These are phyloP conservation scores for Termitomyces sp. DNA, from an alignment of 768 basidiomycete species.

Conservation along the genomic window DNA sequence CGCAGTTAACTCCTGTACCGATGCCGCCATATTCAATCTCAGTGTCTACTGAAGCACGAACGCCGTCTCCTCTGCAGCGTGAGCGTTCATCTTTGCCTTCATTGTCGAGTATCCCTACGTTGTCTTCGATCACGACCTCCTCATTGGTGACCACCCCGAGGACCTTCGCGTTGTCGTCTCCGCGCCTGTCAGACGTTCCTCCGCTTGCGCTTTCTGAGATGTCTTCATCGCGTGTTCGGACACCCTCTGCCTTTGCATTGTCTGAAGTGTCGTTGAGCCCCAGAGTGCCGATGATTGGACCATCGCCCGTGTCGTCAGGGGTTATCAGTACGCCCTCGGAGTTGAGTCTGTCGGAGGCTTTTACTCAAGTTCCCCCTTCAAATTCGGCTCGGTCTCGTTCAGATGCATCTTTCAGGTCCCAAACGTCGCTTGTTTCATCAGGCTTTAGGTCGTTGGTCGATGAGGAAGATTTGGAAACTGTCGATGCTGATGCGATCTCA, in stretches of 20 bases:
- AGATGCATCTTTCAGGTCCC: slow-evolving; percentile 30
- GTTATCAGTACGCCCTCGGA: slow-evolving; percentile 1
- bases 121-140: slow-evolving; percentile 4
- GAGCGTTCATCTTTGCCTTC: neutral
- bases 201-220: slow-evolving; percentile 3
- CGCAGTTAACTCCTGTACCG: slow-evolving; percentile 34
- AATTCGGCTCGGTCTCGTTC: slow-evolving; percentile 19
- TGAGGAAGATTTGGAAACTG: slow-evolving; percentile 15
- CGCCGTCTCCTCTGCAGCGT: slow-evolving; percentile 27
- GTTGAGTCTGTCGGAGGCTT: neutral
- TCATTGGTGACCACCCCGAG: slow-evolving; percentile 9
- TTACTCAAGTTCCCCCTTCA: neutral
- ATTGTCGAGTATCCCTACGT: slow-evolving; percentile 1
- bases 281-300: neutral
- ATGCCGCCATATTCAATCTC: slow-evolving; percentile 27
- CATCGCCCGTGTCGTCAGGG: neutral
- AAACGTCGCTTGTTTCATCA: slow-evolving; percentile 38
- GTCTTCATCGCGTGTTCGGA: slow-evolving; percentile 8
- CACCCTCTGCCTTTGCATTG: slow-evolving; percentile 14
- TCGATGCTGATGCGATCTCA: slow-evolving; percentile 25
- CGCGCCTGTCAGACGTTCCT: neutral
- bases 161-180: slow-evolving; percentile 2
- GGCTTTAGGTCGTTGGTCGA: slow-evolving; percentile 28
- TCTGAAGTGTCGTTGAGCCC: slow-evolving; percentile 29
- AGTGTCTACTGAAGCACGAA: slow-evolving; percentile 23